Base-by-base conservation (phyloP, 192 early-diverging fungal species). In the Umbelopsis sp. region DNA sequence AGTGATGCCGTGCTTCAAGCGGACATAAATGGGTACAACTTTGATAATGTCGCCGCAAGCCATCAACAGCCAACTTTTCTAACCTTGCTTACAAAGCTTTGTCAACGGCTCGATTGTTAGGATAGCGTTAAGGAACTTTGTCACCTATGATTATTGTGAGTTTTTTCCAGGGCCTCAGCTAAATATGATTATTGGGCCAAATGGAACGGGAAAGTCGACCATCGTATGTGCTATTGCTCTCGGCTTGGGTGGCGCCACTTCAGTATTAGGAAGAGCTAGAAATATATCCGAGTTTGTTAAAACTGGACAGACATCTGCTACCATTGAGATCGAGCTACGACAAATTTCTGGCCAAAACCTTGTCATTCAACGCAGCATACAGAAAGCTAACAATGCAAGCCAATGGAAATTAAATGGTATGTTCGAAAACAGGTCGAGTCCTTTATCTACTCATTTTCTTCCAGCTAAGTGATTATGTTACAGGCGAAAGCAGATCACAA, bases 171-270 rank as follows among this genome's bases (percentile, higher is more conserved):
- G 97, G 0, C 96, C 96, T 0, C 87, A 96, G 70, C 84, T 99
- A 76, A 99, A 99, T 79, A 99, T 99, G 97, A 93, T 98, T 35
- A 93, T 98, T 55, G 96, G 94, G 23, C 93, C 96, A 3, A 98
- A 97, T 75, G 97, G 97, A 9, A 97, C 97, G 0, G 97, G 97
- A 51, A 99, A 99, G 73, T 92, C 90, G 47, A 95, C 95, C 0
- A 91, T 97, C 45, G 96, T 99, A 1, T 97, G 96, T 74, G 96
- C 95, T 0, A 91, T 99, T 61, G 96, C 95, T 13, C 79, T 98
- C n/a, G 97, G 96, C 6, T 84, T 98, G 16, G 96, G 91, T 21
- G 94, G 94, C 35, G 87, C 88, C 48, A 81, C 91, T 3, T 76
- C 84, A 22, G 72, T 86, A 69, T 82, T 97, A 30, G 96, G 93